These are phyloP conservation scores for Knoxdaviesia capensis DNA, from an alignment of 2,329 filamentous ascomycete genomes.

Conservation along the genomic window DNA sequence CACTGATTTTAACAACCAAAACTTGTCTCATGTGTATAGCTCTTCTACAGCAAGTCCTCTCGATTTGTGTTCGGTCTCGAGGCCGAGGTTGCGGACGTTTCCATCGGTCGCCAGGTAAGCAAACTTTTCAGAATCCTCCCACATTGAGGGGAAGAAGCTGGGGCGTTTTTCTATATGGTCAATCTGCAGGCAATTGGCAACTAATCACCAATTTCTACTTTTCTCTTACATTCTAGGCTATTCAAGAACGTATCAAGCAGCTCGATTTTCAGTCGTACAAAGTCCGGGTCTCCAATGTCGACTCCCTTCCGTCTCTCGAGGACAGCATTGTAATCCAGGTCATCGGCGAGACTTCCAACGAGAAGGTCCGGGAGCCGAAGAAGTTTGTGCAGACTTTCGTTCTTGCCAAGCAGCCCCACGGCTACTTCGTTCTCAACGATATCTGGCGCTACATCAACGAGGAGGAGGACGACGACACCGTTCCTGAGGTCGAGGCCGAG, in stretches of 20 bases:
- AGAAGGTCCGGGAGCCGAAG: conserved; percentile 73
- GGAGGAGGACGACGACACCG: conserved; percentile 50
- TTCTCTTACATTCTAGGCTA: conserved; percentile 34
- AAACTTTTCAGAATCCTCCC: neutral
- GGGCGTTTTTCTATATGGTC: neutral
- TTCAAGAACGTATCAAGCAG: conserved; percentile 83
- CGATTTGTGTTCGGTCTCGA: conserved; percentile 88
- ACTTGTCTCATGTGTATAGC: conserved; percentile 18
- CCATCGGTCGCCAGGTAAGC: conserved; percentile 63
- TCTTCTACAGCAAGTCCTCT: conserved; percentile 93
- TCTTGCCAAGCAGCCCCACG: conserved; percentile 84
- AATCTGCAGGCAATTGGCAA: neutral
- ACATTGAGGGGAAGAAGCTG: too few species aligned
- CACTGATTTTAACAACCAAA: too few species aligned
- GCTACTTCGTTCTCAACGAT: conserved; percentile 96
- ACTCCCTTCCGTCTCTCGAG: conserved; percentile 78
- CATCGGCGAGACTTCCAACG: conserved; percentile 95
- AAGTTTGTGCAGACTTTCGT: conserved; percentile 98
- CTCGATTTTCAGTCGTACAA: conserved; percentile 96
- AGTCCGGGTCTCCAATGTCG: conserved; percentile 93
- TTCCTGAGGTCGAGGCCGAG: conserved; percentile 23
- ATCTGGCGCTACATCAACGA: conserved; percentile 89
- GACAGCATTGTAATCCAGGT: conserved; percentile 95
- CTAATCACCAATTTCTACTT: neutral
- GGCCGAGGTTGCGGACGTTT: conserved; percentile 71